A percentile compares a stretch with the other conserved stretches of the same genome.
phyloP scores from a whole-genome alignment of 768 basidiomycete species.

The Boletus fagicola region DNA sequence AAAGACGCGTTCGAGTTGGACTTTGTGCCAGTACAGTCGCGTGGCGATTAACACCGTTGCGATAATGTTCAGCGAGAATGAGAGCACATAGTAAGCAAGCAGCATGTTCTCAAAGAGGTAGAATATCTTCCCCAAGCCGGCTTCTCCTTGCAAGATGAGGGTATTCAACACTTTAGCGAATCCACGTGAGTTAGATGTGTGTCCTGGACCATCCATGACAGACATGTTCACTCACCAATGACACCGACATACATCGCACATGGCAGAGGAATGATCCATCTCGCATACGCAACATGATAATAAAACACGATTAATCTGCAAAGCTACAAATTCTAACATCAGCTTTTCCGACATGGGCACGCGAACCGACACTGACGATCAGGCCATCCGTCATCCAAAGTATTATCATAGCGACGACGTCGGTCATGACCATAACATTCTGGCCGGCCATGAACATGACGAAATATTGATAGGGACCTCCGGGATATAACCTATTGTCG shows the following conservation, averaged over 20 bases:
- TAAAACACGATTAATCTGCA: constrained; percentile 28
- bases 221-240: constrained; percentile 16
- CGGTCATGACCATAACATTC: constrained; percentile 23
- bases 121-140: constrained; percentile 16
- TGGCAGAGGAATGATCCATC: constrained; percentile 26
- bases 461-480: constrained; percentile 27
- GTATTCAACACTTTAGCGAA: constrained; percentile 19
- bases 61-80: constrained; percentile 26
- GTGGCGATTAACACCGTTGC: constrained; percentile 21
- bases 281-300: constrained; percentile 17
- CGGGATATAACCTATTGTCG: constrained; percentile 28
- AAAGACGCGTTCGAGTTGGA: constrained; percentile 23
- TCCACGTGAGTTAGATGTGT: neutral
- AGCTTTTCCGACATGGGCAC: neutral
- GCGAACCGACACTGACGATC: constrained; percentile 21
- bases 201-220: neutral
- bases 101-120: constrained; percentile 23
- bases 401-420: constrained; percentile 23
- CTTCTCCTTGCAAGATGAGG: constrained; percentile 21
- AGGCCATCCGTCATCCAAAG: constrained; percentile 32
- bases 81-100: constrained; percentile 25
- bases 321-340: constrained; percentile 9
- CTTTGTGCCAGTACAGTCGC: constrained; percentile 27
- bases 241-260: constrained; percentile 27
- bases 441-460: constrained; percentile 26